These are phyloP conservation scores for Monosporascus sp. DNA, from an alignment of 2,329 filamentous ascomycete species.

Conservation along the genomic window DNA sequence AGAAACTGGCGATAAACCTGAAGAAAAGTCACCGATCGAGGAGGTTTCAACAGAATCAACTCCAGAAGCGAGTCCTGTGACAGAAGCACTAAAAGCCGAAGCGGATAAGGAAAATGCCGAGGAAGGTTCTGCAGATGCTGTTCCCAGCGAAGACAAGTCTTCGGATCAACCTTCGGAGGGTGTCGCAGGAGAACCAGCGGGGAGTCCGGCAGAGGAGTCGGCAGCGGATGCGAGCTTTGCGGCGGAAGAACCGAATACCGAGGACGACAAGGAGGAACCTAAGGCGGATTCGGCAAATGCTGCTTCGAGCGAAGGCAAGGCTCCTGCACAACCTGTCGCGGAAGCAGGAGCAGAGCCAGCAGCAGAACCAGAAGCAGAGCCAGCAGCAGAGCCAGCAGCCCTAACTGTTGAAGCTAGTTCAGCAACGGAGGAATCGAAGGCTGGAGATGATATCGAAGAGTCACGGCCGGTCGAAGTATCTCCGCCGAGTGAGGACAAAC, in stretches of 20 bases:
- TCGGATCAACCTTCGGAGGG: background rate
- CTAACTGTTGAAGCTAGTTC: background rate
- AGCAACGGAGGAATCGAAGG: background rate
- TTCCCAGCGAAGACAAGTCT: background rate
- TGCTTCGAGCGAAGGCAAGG: background rate
- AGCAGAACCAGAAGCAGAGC: too few species aligned
- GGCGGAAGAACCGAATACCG: background rate
- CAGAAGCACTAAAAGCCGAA: background rate
- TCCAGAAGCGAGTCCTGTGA: background rate
- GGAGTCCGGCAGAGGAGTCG: background rate
- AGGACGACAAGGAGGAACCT: background rate
- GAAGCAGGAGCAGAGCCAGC: background rate
- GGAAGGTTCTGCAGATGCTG: background rate
- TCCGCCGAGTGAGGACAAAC: background rate
- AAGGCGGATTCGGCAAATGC: background rate
- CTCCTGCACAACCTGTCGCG: background rate
- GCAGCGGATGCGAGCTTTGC: background rate
- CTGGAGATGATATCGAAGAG: background rate
- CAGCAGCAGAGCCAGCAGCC: background rate
- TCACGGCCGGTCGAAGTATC: background rate
- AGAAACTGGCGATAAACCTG: constrained; percentile 2
- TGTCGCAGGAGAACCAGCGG: background rate
- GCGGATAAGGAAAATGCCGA: background rate
- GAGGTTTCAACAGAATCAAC: background rate
- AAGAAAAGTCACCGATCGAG: background rate